Evolutionary conservation across 164 flowering plant genomes (phyloP).

Genomic region (Magnolia sinica): DNA sequence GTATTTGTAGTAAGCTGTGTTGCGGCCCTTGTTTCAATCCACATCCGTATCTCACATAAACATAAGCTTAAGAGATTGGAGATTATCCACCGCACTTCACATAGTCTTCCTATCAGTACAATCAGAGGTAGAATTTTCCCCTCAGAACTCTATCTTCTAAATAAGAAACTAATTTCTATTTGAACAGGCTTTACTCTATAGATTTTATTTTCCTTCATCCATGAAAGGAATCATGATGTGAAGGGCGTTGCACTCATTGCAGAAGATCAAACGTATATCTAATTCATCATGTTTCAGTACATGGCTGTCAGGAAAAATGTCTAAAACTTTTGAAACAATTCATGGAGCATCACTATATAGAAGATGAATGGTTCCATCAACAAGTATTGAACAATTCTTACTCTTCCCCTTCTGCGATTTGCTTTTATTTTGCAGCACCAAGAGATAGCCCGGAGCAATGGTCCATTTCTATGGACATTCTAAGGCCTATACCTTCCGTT

Average conservation of each 20-base stretch:
- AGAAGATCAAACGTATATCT: no score
- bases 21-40: constrained; percentile 36
- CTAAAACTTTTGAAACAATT: no score
- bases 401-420: no score
- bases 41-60: constrained; percentile 23
- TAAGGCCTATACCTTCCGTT: constrained; percentile 31
- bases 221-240: not conserved
- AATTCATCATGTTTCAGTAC: not conserved
- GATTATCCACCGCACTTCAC: constrained; percentile 25
- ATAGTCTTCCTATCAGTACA: constrained; percentile 36
- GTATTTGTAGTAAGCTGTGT: constrained; percentile 43
- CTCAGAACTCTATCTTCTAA: not conserved
- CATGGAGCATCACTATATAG: no score
- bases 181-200: not conserved
- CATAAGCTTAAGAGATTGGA: constrained; percentile 18
- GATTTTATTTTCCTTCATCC: constrained; percentile 1
- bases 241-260: no score
- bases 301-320: constrained; percentile 12
- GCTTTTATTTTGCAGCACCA: constrained; percentile 20
- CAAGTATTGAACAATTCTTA: no score
- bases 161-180: not conserved
- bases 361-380: no score
- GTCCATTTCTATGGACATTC: constrained; percentile 24
- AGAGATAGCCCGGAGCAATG: constrained; percentile 35
- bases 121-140: constrained; percentile 35